Evolutionary conservation across 106 monocot species (phyloP), one percentile per base, ranked within the genome.

Genomic region (Dactylorhiza incarnata): DNA sequence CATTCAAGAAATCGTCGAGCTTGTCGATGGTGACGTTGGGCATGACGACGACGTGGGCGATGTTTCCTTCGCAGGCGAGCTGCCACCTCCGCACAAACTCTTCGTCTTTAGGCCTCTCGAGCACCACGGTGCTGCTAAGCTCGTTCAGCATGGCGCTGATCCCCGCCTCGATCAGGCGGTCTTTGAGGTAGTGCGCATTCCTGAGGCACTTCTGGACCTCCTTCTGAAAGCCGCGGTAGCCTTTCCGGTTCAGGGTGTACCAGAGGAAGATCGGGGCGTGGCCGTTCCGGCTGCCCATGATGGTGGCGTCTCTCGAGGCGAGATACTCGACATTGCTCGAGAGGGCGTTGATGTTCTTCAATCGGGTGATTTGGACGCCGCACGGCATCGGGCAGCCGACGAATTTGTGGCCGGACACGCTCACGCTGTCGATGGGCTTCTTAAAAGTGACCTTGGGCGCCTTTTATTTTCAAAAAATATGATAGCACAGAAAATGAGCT

Each of bases 11-110:
- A 52, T 44, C 7, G 17, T 99, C 91, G 7, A 99, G 83, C 83
- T 94, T 99, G 16, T 94, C 88, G 24, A 99, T 81, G 61, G 80
- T 89, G 20, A 99, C 88, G 59, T 80, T 99, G 9, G 97, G 97
- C 97, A 99, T 99, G 73, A 99, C 97, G 44, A 94, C 94, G 5
- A 94, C 94, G 74, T 99, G 97, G 16, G 97, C 97, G 19, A 94
- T 91, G 49, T 74, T 88, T 3, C 94, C 97, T 74, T 94, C 77
- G 17, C 97, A 91, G 26, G 97, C 94, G 5, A 94, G 89, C 82
- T 99, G 97, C 97, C 97, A 94, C 16, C 89, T 49, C 0, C 89
- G 82, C 17, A 94, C 82, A 72, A 99, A 94, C 51, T 91, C 88
- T 53, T 94, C 94, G 12, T 88, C 91, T 70, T 80, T 82, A 0